These are phyloP conservation scores for Saccharomyces hybrid DNA, from an alignment of 1,139 yeast species.

Conservation along the genomic window DNA sequence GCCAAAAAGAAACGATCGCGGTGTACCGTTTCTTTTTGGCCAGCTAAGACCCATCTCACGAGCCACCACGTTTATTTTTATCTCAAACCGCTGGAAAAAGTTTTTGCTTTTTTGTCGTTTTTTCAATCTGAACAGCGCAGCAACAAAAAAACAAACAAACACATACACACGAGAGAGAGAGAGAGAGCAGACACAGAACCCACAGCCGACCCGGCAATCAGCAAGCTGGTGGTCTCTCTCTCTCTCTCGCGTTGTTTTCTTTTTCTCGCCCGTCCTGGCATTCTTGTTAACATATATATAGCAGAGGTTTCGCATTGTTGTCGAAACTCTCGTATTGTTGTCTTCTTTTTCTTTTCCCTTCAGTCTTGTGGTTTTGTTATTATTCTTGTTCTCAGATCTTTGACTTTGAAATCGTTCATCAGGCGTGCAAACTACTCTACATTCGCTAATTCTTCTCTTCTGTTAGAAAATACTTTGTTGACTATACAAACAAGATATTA, in stretches of 20 bases:
- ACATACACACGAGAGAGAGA: neutral
- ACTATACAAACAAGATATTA: neutral
- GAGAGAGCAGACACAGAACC: neutral
- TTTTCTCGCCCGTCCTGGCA: neutral
- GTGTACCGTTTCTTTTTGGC: neutral
- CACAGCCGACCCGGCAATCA: neutral
- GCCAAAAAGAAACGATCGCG: conserved; percentile 71
- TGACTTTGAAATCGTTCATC: conserved; percentile 7
- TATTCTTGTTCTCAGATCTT: conserved; percentile 3
- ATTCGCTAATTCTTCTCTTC: neutral
- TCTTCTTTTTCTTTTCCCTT: neutral
- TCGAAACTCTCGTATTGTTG: neutral
- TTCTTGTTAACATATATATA: neutral
- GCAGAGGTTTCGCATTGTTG: neutral
- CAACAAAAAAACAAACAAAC: neutral
- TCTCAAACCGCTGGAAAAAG: neutral
- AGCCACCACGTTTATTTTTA: neutral
- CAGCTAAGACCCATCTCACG: no score
- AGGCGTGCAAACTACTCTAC: neutral
- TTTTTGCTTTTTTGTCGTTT: neutral
- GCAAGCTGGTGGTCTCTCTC: neutral
- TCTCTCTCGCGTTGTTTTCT: neutral
- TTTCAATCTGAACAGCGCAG: neutral
- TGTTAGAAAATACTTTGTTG: neutral
- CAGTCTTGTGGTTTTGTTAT: neutral